Evolutionary conservation across 345 rosid genomes (phyloP), one percentile per base, ranked within the genome.

Genomic region (Linum tenue): DNA sequence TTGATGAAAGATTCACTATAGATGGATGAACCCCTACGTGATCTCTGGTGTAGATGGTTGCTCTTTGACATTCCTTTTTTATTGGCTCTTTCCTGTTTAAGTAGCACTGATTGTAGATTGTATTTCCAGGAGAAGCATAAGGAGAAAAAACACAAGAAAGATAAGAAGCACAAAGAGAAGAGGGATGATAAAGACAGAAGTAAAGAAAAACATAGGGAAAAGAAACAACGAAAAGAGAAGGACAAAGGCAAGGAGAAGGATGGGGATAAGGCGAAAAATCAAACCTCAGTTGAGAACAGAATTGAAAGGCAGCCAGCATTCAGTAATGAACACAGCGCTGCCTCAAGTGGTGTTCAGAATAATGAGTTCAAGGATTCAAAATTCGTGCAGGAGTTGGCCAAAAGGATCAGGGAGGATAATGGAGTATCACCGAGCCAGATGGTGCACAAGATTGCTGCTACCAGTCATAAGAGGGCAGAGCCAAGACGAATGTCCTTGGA

Each of bases 111-210:
- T 41, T 41, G 9, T 4, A 8, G 44, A 41, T 4, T 41, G 9
- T 37, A 22, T 70, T 57, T 48, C 55, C 79, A 85, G 90, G 86
- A 78, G 76, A 85, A 76, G 57, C 67, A 62, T 60, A 81, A 76
- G 75, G 87, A 83, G 70, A 82, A 79, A 67, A 85, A 73, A 56
- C 80, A 72, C 69, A 82, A 80, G 63, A 80, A 73, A 68, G 86
- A 82, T 56, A 79, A 69, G 77, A 80, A 79, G 62, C 80, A 78
- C 55, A 83, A 70, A 62, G 84, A 78, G 55, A 79, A 78, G 77
- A 81, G 71, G 57, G 80, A 76, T 61, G 79, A 80, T 60, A 78
- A 83, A 75, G 86, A 80, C 70, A 73, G 78, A 69, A 77, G 83
- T 64, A 82, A 78, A 76, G 87, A 78, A 60, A 83, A 81, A 69